These are phyloP conservation scores for Ananas comosus DNA, from an alignment of 176 grass and related monocot genomes.

Conservation along the genomic window DNA sequence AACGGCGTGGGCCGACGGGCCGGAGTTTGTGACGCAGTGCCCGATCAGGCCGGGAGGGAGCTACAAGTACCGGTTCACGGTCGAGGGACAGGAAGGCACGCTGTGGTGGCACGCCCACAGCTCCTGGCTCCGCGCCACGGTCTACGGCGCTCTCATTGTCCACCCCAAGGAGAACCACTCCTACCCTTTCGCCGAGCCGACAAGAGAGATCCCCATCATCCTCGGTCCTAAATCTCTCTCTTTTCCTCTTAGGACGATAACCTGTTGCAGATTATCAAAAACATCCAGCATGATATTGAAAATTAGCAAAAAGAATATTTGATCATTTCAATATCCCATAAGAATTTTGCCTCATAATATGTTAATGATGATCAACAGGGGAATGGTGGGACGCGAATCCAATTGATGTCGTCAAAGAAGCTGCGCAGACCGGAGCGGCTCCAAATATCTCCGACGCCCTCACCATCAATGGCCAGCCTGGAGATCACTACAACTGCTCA, in stretches of 20 bases:
- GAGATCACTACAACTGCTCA: slow-evolving; percentile 66
- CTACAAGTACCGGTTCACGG: slow-evolving; percentile 64
- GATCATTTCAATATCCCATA: no score
- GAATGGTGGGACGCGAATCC: slow-evolving; percentile 89
- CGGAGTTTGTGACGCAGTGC: slow-evolving; percentile 51
- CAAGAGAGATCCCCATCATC: slow-evolving; percentile 40
- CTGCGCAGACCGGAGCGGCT: slow-evolving; percentile 41
- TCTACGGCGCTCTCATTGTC: slow-evolving; percentile 69
- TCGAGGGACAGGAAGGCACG: slow-evolving; percentile 61
- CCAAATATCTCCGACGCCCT: slow-evolving; percentile 75
- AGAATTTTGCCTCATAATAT: no score
- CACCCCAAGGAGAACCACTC: slow-evolving; percentile 31
- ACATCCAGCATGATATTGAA: no score
- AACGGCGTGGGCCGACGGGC: slow-evolving; percentile 44
- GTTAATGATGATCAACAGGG: slow-evolving; percentile 19
- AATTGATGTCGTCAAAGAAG: slow-evolving; percentile 51
- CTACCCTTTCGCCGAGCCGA: slow-evolving; percentile 59
- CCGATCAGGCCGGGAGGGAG: slow-evolving; percentile 62
- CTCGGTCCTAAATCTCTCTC: slow-evolving; percentile 29
- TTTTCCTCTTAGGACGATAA: background rate
- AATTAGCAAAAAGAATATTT: no score
- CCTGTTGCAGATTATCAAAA: no score
- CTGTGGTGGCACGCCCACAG: slow-evolving; percentile 93
- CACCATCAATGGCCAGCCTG: slow-evolving; percentile 84
- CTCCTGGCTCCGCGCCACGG: slow-evolving; percentile 74